These are phyloP conservation scores for Pseudocercospora fuligena DNA, from an alignment of 2,329 filamentous ascomycete species.

Conservation along the genomic window DNA sequence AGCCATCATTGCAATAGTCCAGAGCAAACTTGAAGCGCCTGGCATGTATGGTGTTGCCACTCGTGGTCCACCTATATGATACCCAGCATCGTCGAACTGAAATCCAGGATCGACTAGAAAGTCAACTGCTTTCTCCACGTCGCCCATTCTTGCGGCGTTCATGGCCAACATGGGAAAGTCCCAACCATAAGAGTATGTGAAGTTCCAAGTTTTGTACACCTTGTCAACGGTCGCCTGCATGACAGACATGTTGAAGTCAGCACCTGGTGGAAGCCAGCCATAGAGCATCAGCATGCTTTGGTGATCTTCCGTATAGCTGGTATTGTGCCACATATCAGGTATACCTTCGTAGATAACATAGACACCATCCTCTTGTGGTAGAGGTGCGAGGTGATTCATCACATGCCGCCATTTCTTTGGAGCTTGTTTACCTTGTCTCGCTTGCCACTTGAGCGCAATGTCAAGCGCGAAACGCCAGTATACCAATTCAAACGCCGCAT, in stretches of 20 bases:
- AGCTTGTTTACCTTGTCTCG: conserved; percentile 2
- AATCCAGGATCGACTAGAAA: conserved; percentile 7
- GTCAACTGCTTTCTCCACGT: neutral
- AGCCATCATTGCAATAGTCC: conserved; percentile 4
- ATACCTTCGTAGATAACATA: neutral
- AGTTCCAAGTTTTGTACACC: conserved; percentile 40
- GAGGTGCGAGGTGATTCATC: neutral
- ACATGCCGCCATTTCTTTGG: neutral
- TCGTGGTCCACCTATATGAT: neutral
- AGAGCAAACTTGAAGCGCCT: neutral
- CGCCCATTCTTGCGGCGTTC: conserved; percentile 29
- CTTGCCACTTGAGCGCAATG: neutral
- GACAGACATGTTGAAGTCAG: neutral
- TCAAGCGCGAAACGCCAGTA: conserved; percentile 5
- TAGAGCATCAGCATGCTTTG: neutral
- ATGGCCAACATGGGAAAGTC: conserved; percentile 42
- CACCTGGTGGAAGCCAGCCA: neutral
- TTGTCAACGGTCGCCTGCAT: neutral
- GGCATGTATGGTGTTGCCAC: conserved; percentile 5
- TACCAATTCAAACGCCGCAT: conserved; percentile 1
- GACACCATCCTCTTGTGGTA: neutral
- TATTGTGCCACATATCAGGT: conserved; percentile 6
- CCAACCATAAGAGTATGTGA: conserved; percentile 41
- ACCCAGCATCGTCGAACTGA: neutral
- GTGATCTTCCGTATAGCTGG: neutral